These are phyloP conservation scores for Beauveria bassiana DNA, from an alignment of 2,329 filamentous ascomycete species.

Conservation along the genomic window DNA sequence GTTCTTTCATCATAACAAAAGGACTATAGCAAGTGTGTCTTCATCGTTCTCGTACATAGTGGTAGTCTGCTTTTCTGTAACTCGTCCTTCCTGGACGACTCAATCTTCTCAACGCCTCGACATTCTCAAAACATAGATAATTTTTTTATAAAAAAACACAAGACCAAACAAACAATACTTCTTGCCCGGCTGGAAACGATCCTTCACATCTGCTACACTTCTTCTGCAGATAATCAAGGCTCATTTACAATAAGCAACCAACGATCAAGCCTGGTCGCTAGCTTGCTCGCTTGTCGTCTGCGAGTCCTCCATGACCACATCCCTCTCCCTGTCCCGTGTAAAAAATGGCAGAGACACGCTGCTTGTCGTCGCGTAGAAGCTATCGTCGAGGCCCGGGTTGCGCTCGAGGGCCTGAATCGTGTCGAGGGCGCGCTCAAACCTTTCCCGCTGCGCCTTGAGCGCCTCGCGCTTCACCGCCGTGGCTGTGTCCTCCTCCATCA, in stretches of 20 bases:
- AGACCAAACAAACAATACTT: not conserved
- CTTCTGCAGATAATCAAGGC: not conserved
- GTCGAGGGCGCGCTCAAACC: conserved; percentile 37
- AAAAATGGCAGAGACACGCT: not conserved
- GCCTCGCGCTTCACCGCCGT: conserved; percentile 34
- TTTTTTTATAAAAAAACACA: not conserved
- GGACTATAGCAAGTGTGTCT: not conserved
- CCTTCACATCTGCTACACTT: not conserved
- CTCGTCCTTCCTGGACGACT: not conserved
- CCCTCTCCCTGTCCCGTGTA: not conserved
- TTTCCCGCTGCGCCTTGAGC: conserved; percentile 36
- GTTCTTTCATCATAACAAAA: not conserved
- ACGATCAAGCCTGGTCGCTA: conserved; percentile 4
- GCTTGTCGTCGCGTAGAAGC: conserved; percentile 10
- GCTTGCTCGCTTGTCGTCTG: conserved; percentile 7
- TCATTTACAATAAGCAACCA: not conserved
- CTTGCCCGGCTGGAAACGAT: not conserved
- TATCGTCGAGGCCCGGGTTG: conserved; percentile 19
- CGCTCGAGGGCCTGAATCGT: conserved; percentile 38
- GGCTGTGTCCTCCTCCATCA: conserved; percentile 42
- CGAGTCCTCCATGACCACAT: not conserved
- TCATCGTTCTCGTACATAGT: not conserved
- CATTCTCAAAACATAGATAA: not conserved
- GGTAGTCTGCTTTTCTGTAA: not conserved
- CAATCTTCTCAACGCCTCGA: not conserved